phyloP scores from a whole-genome alignment of 2,329 filamentous ascomycete species.

The Aureobasidium sp. region DNA sequence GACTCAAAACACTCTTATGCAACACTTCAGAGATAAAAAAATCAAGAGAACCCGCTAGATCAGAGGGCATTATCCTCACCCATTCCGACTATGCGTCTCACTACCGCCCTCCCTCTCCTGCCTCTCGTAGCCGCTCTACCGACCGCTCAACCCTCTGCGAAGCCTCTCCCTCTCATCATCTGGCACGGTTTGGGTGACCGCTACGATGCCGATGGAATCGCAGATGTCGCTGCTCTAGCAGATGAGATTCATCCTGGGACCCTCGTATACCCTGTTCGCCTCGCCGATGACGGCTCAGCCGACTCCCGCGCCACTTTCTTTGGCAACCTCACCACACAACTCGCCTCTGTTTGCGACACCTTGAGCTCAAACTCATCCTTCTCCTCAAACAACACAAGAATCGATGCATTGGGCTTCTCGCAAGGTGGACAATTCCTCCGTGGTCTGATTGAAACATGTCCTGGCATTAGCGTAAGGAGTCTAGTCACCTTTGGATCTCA shows the following conservation, averaged over 20 bases:
- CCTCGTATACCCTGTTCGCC: conserved; percentile 69
- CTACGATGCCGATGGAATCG: conserved; percentile 69
- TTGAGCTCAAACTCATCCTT: conserved; percentile 72
- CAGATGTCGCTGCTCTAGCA: conserved; percentile 63
- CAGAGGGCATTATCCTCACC: neutral
- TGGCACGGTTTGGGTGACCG: conserved; percentile 86
- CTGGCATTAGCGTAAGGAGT: conserved; percentile 71
- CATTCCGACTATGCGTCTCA: neutral
- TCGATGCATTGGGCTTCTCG: conserved; percentile 90
- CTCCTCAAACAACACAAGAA: conserved; percentile 23
- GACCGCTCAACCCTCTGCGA: conserved; percentile 20
- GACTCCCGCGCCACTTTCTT: conserved; percentile 85
- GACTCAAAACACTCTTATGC: neutral
- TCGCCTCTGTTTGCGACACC: conserved; percentile 69
- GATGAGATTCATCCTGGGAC: conserved; percentile 72
- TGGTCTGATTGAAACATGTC: conserved; percentile 83
- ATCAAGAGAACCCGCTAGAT: neutral
- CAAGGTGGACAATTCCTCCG: conserved; percentile 96
- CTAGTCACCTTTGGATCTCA: conserved; percentile 85
- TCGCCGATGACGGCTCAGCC: conserved; percentile 56
- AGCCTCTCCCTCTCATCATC: conserved; percentile 77
- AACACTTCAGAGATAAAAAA: neutral
- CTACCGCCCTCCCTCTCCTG: neutral
- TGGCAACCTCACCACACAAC: conserved; percentile 77
- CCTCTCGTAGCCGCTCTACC: neutral